Evolutionary conservation across 2,329 filamentous ascomycete species (phyloP).

Genomic region (Talaromyces sp.): DNA sequence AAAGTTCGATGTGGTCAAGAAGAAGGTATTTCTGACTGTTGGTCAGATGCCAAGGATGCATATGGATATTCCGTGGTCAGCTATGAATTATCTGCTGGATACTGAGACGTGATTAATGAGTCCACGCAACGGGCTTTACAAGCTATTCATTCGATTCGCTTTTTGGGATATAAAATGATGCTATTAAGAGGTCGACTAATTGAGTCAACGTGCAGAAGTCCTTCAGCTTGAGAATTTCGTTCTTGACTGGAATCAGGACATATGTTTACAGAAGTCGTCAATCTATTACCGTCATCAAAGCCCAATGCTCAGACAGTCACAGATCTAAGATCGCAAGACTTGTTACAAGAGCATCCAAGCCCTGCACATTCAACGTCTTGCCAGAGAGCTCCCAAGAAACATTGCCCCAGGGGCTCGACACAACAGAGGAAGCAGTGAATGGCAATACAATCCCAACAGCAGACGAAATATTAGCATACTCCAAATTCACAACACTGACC

Average conservation of each 20-base stretch:
- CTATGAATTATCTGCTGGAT: conserved; percentile 3
- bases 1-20: conserved; percentile 5
- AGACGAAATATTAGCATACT: conserved; percentile 1
- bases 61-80: conserved; percentile 8
- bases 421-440: conserved; percentile 3
- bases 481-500: conserved; percentile 12
- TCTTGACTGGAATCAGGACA: too few species aligned
- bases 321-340: conserved; percentile 10
- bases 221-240: too few species aligned
- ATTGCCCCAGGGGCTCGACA: conserved; percentile 8
- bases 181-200: too few species aligned
- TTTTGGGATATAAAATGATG: too few species aligned
- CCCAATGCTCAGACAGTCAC: not conserved
- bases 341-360: conserved; percentile 8
- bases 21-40: conserved; percentile 6
- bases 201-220: too few species aligned
- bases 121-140: too few species aligned
- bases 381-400: conserved; percentile 7
- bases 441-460: conserved; percentile 2
- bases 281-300: not conserved
- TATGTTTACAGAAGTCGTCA: too few species aligned
- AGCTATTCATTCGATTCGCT: too few species aligned
- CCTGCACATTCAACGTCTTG: not conserved
- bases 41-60: conserved; percentile 6
- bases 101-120: not conserved